Base-by-base conservation (phyloP, 202 grass and related monocot genomes). In the Panicum hallii region DNA sequence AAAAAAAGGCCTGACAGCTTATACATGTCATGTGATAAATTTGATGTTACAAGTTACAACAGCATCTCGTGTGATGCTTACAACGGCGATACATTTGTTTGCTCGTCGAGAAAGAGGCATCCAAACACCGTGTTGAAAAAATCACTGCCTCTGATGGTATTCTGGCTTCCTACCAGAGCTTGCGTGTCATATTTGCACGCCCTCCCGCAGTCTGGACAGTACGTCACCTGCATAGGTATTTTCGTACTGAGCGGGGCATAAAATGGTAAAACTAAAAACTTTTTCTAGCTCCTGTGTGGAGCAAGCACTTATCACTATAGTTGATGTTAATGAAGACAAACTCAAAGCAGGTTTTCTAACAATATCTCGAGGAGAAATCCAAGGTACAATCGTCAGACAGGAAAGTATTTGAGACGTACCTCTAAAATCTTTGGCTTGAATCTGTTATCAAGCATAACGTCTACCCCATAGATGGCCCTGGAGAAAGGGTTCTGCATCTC, bases 401-500 rank as follows among this genome's bases (percentile, higher is more conserved):
- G 11, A 89, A 89, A 83, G 28, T 42, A 48, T 20, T 16, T 12
- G 12, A 70, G 22, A 36, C 67, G 55, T 89, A 95, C 95, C 93
- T 98, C 95, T 82, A 98, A 82, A 81, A 98, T 80, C 83, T 95
- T 98, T 71, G 93, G 91, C 79, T 87, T 89, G 75, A 90, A 98
- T 60, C 70, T 74, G 81, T 81, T 72, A 86, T 98, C 96, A 76
- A 98, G 91, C 96, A 98, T 98, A 55, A 98, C 88, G 82, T 98
- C 96, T 38, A 94, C 80, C 19, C 96, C 96, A 84, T 95, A 98
- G 0, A 98, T 98, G 82, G 96, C 96, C 85, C 96, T 86, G 32
- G 86, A 92, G 46, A 78, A 86, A 52, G 91, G 71, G 77, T 81
- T 90, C 55, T 95, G 93, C 93, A 98, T 98, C 84, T 94, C 96